phyloP scores from a whole-genome alignment of 2,329 filamentous ascomycete genomes.

The Fusarium coicis region DNA sequence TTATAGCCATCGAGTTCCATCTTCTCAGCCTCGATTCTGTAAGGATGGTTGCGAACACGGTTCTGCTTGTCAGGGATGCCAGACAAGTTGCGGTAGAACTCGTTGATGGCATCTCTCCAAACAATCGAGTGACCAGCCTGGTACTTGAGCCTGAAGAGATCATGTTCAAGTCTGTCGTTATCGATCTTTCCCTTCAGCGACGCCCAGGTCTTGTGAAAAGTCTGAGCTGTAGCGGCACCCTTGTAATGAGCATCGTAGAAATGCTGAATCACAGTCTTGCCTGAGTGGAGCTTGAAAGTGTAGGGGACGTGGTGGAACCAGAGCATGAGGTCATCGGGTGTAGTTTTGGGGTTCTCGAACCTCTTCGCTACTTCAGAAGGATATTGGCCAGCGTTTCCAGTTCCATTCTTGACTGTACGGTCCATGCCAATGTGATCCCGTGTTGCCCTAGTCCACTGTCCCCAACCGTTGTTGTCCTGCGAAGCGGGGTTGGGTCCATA shows the following conservation, averaged over 20 bases:
- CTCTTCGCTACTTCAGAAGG: slow-evolving; percentile 65
- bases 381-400: slow-evolving; percentile 73
- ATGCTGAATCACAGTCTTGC: slow-evolving; percentile 75
- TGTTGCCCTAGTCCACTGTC: slow-evolving; percentile 76
- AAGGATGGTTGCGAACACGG: slow-evolving; percentile 70
- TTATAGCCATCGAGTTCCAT: slow-evolving; percentile 71
- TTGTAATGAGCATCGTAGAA: slow-evolving; percentile 73
- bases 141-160: slow-evolving; percentile 68
- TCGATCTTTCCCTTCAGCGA: slow-evolving; percentile 67
- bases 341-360: slow-evolving; percentile 71
- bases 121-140: slow-evolving; percentile 77
- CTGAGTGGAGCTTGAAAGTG: slow-evolving; percentile 68
- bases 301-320: slow-evolving; percentile 83
- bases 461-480: slow-evolving; percentile 75
- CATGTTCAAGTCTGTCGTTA: slow-evolving; percentile 66
- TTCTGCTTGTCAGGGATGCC: slow-evolving; percentile 66
- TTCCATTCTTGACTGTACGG: slow-evolving; percentile 74
- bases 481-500: slow-evolving; percentile 73
- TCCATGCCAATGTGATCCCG: slow-evolving; percentile 73
- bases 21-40: slow-evolving; percentile 74
- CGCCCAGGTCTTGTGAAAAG: slow-evolving; percentile 66
- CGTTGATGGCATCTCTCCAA: slow-evolving; percentile 74
- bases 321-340: slow-evolving; percentile 73
- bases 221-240: slow-evolving; percentile 69
- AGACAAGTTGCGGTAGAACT: slow-evolving; percentile 68